phyloP scores from a whole-genome alignment of 345 rosid species.

The Gossypium sturtianum region DNA sequence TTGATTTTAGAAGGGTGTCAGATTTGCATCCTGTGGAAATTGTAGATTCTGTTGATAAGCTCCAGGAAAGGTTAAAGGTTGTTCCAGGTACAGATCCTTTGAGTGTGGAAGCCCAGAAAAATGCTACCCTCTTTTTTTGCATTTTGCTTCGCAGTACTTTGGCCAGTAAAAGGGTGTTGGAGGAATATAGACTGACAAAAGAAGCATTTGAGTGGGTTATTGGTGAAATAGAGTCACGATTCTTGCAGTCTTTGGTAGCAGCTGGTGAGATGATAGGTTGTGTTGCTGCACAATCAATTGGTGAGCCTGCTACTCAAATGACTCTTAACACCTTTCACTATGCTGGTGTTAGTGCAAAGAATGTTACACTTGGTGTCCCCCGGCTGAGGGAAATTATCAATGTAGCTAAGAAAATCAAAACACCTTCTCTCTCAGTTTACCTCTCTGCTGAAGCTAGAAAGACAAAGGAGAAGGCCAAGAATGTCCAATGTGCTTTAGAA shows the following conservation, averaged over 20 bases:
- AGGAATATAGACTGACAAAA: constrained; percentile 90
- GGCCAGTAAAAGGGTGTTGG: constrained; percentile 92
- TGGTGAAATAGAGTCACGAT: constrained; percentile 93
- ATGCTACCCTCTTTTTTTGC: constrained; percentile 87
- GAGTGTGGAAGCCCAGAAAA: constrained; percentile 97
- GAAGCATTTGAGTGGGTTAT: constrained; percentile 98
- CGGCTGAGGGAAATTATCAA: constrained; percentile 92
- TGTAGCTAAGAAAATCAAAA: constrained; percentile 89
- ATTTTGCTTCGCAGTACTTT: constrained; percentile 93
- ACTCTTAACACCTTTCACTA: constrained; percentile 94
- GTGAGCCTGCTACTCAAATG: constrained; percentile 99
- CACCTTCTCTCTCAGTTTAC: constrained; percentile 89
- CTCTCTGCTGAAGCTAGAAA: constrained; percentile 65
- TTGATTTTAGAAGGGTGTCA: constrained; percentile 64
- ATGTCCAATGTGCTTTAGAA: constrained; percentile 91
- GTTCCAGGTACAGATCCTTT: constrained; percentile 85
- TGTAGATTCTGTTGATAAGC: constrained; percentile 91
- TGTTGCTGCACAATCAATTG: constrained; percentile 98
- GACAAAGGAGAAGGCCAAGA: constrained; percentile 91
- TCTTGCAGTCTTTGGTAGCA: constrained; percentile 84
- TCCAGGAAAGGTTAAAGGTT: constrained; percentile 89
- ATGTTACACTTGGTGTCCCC: constrained; percentile 96
- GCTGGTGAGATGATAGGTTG: constrained; percentile 99
- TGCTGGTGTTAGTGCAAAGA: constrained; percentile 99
- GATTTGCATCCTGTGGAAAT: constrained; percentile 95